Percentiles rank a stretch among this genome's conserved stretches.
phyloP scores from a whole-genome alignment of 352 stramenopile species.

The Nothophytophthora sp. region DNA sequence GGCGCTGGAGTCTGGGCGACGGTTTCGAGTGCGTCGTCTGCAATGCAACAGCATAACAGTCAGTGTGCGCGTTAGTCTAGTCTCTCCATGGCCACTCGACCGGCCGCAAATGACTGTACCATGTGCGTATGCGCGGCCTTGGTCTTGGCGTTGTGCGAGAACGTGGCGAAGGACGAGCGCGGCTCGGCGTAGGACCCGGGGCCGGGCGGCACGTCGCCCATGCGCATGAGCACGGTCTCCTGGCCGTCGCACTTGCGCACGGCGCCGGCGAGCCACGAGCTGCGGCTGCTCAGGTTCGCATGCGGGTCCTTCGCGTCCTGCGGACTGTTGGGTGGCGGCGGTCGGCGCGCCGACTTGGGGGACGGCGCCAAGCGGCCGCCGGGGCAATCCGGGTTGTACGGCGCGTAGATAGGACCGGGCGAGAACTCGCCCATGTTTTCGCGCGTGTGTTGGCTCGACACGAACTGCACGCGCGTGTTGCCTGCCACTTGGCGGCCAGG shows the following conservation, averaged over 20 bases:
- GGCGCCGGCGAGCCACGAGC: conserved; percentile 79
- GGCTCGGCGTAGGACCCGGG: conserved; percentile 73
- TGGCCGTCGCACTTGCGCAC: conserved; percentile 72
- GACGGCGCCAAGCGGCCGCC: conserved; percentile 68
- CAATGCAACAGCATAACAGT: background rate
- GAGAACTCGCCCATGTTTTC: conserved; percentile 90
- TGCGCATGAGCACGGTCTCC: conserved; percentile 78
- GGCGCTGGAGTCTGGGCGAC: conserved; percentile 19
- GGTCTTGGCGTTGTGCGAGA: conserved; percentile 77
- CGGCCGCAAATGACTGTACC: too few relatives aligned
- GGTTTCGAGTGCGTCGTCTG: conserved; percentile 20
- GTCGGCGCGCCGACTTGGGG: conserved; percentile 29
- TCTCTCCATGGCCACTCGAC: conserved; percentile 5
- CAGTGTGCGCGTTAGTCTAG: background rate
- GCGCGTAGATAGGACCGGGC: conserved; percentile 77
- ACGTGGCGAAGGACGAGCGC: conserved; percentile 66
- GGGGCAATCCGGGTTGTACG: conserved; percentile 71
- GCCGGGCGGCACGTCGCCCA: conserved; percentile 63
- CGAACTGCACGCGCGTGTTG: conserved; percentile 72
- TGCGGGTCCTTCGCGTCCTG: conserved; percentile 61
- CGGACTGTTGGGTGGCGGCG: conserved; percentile 41
- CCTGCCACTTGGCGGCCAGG: conserved; percentile 24
- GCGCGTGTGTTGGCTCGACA: conserved; percentile 71
- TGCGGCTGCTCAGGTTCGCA: conserved; percentile 76
- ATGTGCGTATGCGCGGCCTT: conserved; percentile 16